A percentile compares a stretch with the other conserved stretches of the same genome.
Conservation (phyloP, 2,329 filamentous ascomycete species). For the Diaporthe nobilis region DNA sequence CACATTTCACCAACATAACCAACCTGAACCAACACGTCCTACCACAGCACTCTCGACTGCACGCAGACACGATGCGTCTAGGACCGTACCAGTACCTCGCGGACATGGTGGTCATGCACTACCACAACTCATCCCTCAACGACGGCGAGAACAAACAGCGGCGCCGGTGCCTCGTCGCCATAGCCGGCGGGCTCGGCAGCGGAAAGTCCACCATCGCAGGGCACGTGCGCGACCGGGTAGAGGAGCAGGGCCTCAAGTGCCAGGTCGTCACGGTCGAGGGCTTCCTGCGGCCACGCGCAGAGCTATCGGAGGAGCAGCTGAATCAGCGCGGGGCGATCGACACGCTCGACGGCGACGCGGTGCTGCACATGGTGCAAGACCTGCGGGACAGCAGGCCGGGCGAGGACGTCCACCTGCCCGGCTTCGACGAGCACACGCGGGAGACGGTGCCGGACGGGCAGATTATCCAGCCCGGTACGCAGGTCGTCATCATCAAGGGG, state of each 20-base stretch:
- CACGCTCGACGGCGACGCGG: constrained; percentile 24
- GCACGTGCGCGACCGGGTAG: constrained; percentile 14
- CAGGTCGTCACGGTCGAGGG: constrained; percentile 13
- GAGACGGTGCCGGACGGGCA: constrained; percentile 1
- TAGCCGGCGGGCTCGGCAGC: constrained; percentile 22
- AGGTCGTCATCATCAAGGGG: constrained; percentile 31
- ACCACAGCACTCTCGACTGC: background rate
- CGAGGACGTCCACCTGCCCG: constrained; percentile 7
- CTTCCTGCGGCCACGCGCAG: background rate
- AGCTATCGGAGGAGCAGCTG: constrained; percentile 12
- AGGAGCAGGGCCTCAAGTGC: constrained; percentile 18
- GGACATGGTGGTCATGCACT: constrained; percentile 25
- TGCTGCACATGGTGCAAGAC: constrained; percentile 25
- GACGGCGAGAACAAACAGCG: background rate
- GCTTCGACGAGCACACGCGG: constrained; percentile 25
- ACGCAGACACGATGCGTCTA: background rate
- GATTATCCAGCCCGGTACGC: background rate
- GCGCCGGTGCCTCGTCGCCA: constrained; percentile 15
- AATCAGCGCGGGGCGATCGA: constrained; percentile 7
- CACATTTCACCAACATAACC: background rate
- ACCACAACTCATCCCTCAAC: constrained; percentile 18
- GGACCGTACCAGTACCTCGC: constrained; percentile 20
- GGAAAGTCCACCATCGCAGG: constrained; percentile 22
- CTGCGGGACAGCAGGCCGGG: constrained; percentile 1
- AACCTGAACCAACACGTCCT: background rate